Base-by-base conservation (phyloP, 176 grass and related monocot species). In the Olyra latifolia region DNA sequence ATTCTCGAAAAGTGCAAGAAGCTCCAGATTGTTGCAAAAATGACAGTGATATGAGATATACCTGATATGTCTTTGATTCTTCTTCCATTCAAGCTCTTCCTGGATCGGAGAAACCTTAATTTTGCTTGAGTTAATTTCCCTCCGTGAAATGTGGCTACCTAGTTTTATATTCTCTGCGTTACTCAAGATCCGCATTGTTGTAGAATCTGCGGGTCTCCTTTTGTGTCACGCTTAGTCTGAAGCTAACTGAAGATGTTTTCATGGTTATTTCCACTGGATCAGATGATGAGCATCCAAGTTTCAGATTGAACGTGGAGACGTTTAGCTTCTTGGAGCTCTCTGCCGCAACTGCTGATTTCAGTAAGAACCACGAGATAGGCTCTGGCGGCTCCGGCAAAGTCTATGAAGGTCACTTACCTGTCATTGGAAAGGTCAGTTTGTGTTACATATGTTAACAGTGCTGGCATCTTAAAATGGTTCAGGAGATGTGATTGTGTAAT, bases 321-420 rank as follows among this genome's bases (percentile, higher is more conserved):
- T 80, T 80, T 43, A 57, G 20, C 63, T 80, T 80, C 49, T 1
- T n/a, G 22, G 32, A 69, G 19, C 48, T 80, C 7, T 63, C 48
- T 52, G 77, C 29, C 25, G 63, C 63, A 55, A 69, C 77, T n/a
- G 22, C 13, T 52, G 53, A 69, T 52, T 80, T 80, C 61, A 68
- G n/a, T 23, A 9, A 7, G 7, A 50, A 40, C 61, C 35, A 15
- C 45, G 4, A 7, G 46, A 67, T 80, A 80, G 77, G 77, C 45
- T 38, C 48, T 39, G 77, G 77, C 28, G 22, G 76, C 29, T 66
- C 48, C 8, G 6, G 45, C 27, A 30, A 4, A 25, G 77, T 80
- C 24, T 80, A 80, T 80, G 49, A 69, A 80, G 77, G 77, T 13
- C n/a, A 39, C 47, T 41, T 80, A 6, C 47, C 63, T 2, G 10